Evolutionary conservation across 139 green algal genomes (phyloP).

Genomic region (Chlorella sp.): DNA sequence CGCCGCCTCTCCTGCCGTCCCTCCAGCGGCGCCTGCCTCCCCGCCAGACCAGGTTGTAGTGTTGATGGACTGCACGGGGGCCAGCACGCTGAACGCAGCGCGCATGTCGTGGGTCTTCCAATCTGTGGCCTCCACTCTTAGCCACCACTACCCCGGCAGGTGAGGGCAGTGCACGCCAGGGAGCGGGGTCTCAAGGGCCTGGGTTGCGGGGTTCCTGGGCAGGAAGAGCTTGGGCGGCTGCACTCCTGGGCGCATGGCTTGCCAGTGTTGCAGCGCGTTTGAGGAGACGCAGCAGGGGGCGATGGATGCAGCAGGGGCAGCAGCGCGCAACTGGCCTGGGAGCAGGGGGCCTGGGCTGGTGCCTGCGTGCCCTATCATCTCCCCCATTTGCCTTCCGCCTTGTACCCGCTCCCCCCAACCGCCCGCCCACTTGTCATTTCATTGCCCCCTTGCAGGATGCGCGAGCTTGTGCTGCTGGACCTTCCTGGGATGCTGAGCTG

Average conservation of each 20-base stretch:
- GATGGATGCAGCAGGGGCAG: too few species aligned
- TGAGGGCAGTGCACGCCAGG: neutral
- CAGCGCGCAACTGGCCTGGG: too few species aligned
- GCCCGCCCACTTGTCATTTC: neutral
- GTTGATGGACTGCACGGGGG: constrained; percentile 37
- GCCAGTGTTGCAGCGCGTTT: too few species aligned
- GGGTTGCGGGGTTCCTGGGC: neutral
- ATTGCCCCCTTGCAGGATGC: constrained; percentile 30
- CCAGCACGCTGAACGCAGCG: constrained; percentile 17
- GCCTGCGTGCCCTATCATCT: too few species aligned
- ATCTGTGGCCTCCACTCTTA: constrained; percentile 47
- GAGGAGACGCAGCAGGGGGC: too few species aligned
- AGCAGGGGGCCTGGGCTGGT: too few species aligned
- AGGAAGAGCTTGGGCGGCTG: neutral
- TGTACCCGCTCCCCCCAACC: neutral
- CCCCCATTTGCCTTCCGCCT: neutral
- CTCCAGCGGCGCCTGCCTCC: neutral
- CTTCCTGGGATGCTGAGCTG: constrained; percentile 48
- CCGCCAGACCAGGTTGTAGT: constrained; percentile 30
- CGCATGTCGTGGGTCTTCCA: constrained; percentile 39
- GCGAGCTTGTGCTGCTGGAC: constrained; percentile 54
- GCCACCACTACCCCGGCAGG: constrained; percentile 55
- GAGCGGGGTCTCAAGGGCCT: neutral
- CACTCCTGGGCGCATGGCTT: neutral
- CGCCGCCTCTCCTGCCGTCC: neutral